Evolutionary conservation across 1,284 basidiomycete species (phyloP).

Genomic region (Grifola frondosa): DNA sequence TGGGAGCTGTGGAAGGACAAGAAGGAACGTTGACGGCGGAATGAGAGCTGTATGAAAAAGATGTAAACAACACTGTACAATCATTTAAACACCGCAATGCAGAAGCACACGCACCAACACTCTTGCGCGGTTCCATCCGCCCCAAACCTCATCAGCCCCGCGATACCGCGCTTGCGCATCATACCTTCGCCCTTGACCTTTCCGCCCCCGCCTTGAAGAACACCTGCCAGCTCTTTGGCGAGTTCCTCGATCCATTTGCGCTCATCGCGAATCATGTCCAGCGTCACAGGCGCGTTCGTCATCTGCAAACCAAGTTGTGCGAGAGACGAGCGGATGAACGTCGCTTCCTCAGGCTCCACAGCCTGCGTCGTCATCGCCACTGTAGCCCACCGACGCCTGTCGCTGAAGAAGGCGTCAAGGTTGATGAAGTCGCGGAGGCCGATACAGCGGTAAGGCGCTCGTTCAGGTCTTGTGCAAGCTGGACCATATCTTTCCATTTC

Average conservation of each 20-base stretch:
- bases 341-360: slow-evolving; percentile 74
- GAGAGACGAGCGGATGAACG: slow-evolving; percentile 85
- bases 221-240: slow-evolving; percentile 77
- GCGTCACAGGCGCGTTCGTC: slow-evolving; percentile 77
- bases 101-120: slow-evolving; percentile 68
- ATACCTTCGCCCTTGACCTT: slow-evolving; percentile 45
- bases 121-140: slow-evolving; percentile 93
- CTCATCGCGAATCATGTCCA: slow-evolving; percentile 89
- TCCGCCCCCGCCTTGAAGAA: slow-evolving; percentile 58
- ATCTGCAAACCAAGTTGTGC: slow-evolving; percentile 85
- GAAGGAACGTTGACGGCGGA: slow-evolving; percentile 81
- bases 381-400: slow-evolving; percentile 10
- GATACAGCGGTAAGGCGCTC: slow-evolving; percentile 72
- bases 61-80: not conserved
- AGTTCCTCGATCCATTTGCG: slow-evolving; percentile 79
- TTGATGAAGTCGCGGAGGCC: slow-evolving; percentile 27
- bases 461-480: slow-evolving; percentile 85
- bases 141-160: slow-evolving; percentile 97
- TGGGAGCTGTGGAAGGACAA: slow-evolving; percentile 70
- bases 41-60: slow-evolving; percentile 63
- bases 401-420: slow-evolving; percentile 16
- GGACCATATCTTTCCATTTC: slow-evolving; percentile 92
- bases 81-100: not conserved
- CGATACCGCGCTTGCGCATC: slow-evolving; percentile 73
- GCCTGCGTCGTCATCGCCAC: slow-evolving; percentile 19